A percentile compares a stretch with the other conserved stretches of the same genome.
phyloP scores from a whole-genome alignment of 148 eudicot genomes.

The Arctostaphylos glauca region DNA sequence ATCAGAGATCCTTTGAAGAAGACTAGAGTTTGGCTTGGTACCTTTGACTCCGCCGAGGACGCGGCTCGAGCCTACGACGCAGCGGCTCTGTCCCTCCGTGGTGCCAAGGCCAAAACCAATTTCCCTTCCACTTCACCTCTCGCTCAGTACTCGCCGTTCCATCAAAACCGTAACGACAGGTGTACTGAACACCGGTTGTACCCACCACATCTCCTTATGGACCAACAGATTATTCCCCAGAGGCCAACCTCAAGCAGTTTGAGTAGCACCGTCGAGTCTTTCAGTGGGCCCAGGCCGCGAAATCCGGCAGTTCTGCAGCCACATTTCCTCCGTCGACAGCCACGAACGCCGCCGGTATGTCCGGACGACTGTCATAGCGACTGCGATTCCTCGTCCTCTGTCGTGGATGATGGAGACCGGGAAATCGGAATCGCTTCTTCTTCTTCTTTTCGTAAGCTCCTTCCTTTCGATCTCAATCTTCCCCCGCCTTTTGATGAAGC shows the following conservation, averaged over 20 bases:
- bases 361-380: constrained; percentile 45
- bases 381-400: constrained; percentile 55
- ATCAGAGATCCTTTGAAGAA: constrained; percentile 79
- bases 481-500: constrained; percentile 30
- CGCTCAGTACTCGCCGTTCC: constrained; percentile 14
- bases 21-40: constrained; percentile 72
- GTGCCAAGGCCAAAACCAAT: constrained; percentile 72
- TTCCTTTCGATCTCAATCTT: constrained; percentile 46
- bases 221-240: constrained; percentile 24
- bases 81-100: constrained; percentile 58
- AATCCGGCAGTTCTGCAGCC: constrained; percentile 1
- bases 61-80: constrained; percentile 78
- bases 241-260: constrained; percentile 62
- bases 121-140: constrained; percentile 32
- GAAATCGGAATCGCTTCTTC: constrained; percentile 27
- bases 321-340: not conserved
- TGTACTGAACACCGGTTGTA: constrained; percentile 17
- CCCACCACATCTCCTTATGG: constrained; percentile 9
- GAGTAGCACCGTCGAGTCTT: constrained; percentile 72
- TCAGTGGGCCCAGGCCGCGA: constrained; percentile 43
- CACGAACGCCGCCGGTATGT: constrained; percentile 19
- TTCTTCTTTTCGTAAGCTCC: constrained; percentile 22
- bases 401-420: constrained; percentile 36
- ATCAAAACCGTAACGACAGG: constrained; percentile 20
- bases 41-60: constrained; percentile 67